Base-by-base conservation (phyloP, 129 eudicot genomes). In the Rutidosis leptorrhynchoides region DNA sequence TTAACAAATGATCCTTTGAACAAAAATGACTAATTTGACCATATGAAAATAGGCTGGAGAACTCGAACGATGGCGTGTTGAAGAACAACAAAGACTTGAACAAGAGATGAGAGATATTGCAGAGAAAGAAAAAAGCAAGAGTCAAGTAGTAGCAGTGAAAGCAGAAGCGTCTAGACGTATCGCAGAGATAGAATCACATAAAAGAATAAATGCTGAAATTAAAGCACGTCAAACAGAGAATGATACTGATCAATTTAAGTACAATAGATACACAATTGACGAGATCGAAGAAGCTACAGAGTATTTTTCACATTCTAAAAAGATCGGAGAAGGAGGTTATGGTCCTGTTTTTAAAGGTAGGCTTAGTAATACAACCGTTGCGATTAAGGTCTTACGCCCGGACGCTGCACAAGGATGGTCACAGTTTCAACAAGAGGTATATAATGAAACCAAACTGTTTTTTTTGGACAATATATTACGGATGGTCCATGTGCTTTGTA, bases 241-340 rank as follows among this genome's bases (percentile, higher is more conserved):
- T 37, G 15, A 37, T 37, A 4, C 45, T 37, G 45, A 65, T 5
- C 70, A 80, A 22, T 58, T 65, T 30, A 79, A 64, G 29, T 82
- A 82, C 66, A 77, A 81, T 66, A 77, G 76, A 58, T 85, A 85
- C 71, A 54, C 78, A 21, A 82, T 80, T 12, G 85, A 85, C 3
- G 88, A 85, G 64, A 80, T 85, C 9, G 92, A 82, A 71, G 52
- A 40, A 23, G 92, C 92, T 2, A 85, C 92, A 0, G 72, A 74
- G 45, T 37, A 26, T 77, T 62, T 45, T 85, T 85, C 62, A 35
- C 83, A 68, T 16, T 65, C 83, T 0, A 70, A 74, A 17, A 85
- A 85, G 70, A 73, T 85, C 12, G 92, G 88, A 0, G 92, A 85
- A 76, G 88, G 88, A 1, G 88, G 92, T 28, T 85, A 85, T 19